Evolutionary conservation across 805 yeast genomes (phyloP), one percentile per base, ranked within the genome.

Genomic region (Spathaspora hagerdaliae): DNA sequence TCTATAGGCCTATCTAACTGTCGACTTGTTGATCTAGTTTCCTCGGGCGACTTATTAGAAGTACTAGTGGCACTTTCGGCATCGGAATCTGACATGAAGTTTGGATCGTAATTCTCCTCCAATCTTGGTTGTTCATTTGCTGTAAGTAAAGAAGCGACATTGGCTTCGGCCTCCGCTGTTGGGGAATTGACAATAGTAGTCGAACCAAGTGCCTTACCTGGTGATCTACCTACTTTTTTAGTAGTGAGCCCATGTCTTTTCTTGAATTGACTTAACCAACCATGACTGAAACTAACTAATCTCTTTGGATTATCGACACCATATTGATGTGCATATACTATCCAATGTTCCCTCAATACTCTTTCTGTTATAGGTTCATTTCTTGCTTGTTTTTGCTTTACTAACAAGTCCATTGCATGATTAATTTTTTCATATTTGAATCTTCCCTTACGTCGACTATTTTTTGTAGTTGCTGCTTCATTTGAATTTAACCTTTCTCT

Each of bases 291-390:
- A 12, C 74, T 69, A 27, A 69, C 71, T 45, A 76, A 58, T 44
- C 86, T 62, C 55, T 80, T 81, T 3, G 85, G 83, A 52, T 81
- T 82, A 7, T 74, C 77, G 2, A 81, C 83, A 8, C 84, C 85
- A 55, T 59, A 77, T 53, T 73, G 68, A 46, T 74, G 74, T 2
- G 83, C 85, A 53, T 69, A 77, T 29, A 69, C 61, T 11, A 73
- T 64, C 86, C 86, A 81, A 54, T 77, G 74, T 41, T 76, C 79
- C 34, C 84, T 62, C 38, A 81, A 59, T 6, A 78, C 63, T 1
- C 83, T 80, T 53, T 81, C 85, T 15, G 73, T 77, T 19, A 80
- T 68, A 1, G 78, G 76, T 50, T 75, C 71, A 31, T 71, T 69
- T 32, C 67, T 61, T 38, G 63, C 71, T 27, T 73, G 45, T 51